Conservation (phyloP, 306 rosid species). For the Acacia acuminata region DNA sequence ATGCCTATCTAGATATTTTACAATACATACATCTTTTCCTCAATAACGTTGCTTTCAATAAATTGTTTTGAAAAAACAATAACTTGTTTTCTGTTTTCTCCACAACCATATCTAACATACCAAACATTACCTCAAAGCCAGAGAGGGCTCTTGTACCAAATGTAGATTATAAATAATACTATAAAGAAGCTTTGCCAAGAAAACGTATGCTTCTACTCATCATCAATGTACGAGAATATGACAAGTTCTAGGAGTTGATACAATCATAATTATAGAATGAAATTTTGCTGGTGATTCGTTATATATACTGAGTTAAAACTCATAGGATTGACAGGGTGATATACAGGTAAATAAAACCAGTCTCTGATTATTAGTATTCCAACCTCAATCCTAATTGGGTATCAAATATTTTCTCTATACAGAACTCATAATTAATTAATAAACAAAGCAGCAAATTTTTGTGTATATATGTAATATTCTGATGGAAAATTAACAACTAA, state of each 20-base stretch:
- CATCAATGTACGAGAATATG: no score
- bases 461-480: slow-evolving; percentile 28
- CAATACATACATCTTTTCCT: neutral
- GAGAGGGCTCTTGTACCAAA: neutral
- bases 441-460: slow-evolving; percentile 28
- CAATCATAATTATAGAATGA: neutral
- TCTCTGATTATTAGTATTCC: slow-evolving; percentile 25
- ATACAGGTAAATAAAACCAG: slow-evolving; percentile 12
- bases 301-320: slow-evolving; percentile 5
- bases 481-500: slow-evolving; percentile 14
- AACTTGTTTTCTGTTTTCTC: no score
- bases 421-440: slow-evolving; percentile 18
- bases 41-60: neutral
- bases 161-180: neutral
- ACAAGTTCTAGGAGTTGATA: no score
- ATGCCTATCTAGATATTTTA: neutral
- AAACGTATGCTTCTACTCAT: no score
- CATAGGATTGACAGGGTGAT: neutral
- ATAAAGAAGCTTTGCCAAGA: neutral
- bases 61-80: no score
- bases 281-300: neutral
- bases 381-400: slow-evolving; percentile 31
- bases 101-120: no score
- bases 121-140: neutral
- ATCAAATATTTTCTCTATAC: slow-evolving; percentile 39